Percentiles rank a stretch among this genome's conserved stretches.
phyloP scores from a whole-genome alignment of 495 filamentous ascomycete genomes.

The Hyaloscypha variabilis region DNA sequence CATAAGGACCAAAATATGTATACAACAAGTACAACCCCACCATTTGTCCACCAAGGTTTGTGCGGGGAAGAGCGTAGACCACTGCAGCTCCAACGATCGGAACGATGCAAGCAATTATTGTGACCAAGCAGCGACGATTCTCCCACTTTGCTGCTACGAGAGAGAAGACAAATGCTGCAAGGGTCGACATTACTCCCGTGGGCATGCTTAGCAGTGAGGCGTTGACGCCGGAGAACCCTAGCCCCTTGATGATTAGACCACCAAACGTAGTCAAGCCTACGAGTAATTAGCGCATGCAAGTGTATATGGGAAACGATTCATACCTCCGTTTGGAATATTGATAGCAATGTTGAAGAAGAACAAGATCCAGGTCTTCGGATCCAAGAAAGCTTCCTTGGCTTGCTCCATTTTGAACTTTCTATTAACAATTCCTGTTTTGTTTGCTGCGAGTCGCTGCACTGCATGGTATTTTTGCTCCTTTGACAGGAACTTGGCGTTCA shows the following conservation, averaged over 20 bases:
- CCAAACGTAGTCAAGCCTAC: conserved; percentile 64
- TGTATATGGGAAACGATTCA: too few relatives aligned
- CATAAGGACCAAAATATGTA: conserved; percentile 42
- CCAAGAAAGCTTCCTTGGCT: conserved; percentile 57
- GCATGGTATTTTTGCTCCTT: conserved; percentile 60
- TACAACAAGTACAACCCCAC: conserved; percentile 69
- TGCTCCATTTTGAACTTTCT: conserved; percentile 70
- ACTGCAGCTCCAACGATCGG: conserved; percentile 64
- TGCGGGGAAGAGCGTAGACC: conserved; percentile 60
- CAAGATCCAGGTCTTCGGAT: conserved; percentile 57
- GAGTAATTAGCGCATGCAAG: too few relatives aligned
- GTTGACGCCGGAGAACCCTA: conserved; percentile 58
- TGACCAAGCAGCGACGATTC: conserved; percentile 15
- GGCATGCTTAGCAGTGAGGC: conserved; percentile 26
- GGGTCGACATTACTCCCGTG: conserved; percentile 6
- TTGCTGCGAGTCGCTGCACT: conserved; percentile 63
- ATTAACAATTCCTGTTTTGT: conserved; percentile 71
- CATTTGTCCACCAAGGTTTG: conserved; percentile 45
- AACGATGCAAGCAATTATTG: conserved; percentile 55
- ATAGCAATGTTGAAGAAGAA: conserved; percentile 30
- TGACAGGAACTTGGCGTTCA: conserved; percentile 66
- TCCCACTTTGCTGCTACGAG: background rate
- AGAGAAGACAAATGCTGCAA: background rate
- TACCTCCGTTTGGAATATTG: conserved; percentile 4
- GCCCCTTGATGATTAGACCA: conserved; percentile 58